Evolutionary conservation across 1,284 basidiomycete species (phyloP).

Genomic region (Trichosporon sp.): DNA sequence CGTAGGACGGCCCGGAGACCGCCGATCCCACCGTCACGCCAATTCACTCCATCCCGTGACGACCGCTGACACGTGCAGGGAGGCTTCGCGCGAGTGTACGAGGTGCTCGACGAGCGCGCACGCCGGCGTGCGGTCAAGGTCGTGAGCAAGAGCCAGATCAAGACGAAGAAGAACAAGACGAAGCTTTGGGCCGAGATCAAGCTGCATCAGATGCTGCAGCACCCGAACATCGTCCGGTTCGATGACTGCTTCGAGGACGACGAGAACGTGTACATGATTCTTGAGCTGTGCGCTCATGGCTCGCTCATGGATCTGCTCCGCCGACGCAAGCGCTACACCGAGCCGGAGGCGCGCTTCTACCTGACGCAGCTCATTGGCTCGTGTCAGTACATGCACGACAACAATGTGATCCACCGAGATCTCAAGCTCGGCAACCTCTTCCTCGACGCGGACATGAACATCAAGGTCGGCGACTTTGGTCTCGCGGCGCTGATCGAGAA

Average conservation of each 20-base stretch:
- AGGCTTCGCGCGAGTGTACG: conserved; percentile 87
- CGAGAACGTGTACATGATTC: conserved; percentile 94
- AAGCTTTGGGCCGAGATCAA: conserved; percentile 99
- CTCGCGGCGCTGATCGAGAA: conserved; percentile 94
- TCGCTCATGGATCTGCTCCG: conserved; percentile 83
- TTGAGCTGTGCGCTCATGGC: conserved; percentile 89
- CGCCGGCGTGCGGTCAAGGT: conserved; percentile 81
- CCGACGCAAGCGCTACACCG: conserved; percentile 81
- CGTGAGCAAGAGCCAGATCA: conserved; percentile 77
- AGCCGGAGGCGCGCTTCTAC: conserved; percentile 89
- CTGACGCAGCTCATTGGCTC: conserved; percentile 94
- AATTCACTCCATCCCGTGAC: not conserved
- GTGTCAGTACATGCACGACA: conserved; percentile 95
- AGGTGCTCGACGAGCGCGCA: conserved; percentile 71
- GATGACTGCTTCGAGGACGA: conserved; percentile 94
- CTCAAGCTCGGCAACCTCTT: conserved; percentile 96
- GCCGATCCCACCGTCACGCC: not conserved
- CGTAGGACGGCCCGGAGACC: not conserved
- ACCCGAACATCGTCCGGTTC: conserved; percentile 91
- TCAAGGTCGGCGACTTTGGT: conserved; percentile 97
- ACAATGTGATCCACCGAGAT: conserved; percentile 92
- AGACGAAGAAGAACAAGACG: conserved; percentile 88
- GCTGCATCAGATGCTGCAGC: conserved; percentile 87
- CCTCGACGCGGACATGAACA: conserved; percentile 86
- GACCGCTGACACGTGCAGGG: conserved; percentile 61